Conservation (phyloP, 208 protist genomes). For the Porcisia hertigi region DNA sequence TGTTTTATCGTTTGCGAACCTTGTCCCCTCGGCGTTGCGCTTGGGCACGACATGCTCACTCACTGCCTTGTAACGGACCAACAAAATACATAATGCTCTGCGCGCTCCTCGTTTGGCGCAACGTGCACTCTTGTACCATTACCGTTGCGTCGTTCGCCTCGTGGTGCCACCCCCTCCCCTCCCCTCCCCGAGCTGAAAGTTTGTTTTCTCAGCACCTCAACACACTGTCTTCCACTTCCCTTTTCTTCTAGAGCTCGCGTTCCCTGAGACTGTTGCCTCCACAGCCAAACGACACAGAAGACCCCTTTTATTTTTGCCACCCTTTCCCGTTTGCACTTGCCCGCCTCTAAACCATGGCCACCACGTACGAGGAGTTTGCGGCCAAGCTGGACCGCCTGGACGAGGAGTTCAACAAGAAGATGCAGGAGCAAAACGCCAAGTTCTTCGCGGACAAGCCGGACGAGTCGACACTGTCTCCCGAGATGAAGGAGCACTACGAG, state of each 20-base stretch:
- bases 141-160: not conserved
- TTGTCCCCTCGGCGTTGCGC: not conserved
- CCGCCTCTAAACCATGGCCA: constrained; percentile 60
- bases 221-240: too few species aligned
- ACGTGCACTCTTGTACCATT: not conserved
- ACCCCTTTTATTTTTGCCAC: not conserved
- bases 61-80: constrained; percentile 3
- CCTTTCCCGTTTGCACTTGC: constrained; percentile 4
- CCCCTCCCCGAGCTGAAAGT: too few species aligned
- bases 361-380: constrained; percentile 87
- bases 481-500: constrained; percentile 93
- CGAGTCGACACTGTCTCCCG: constrained; percentile 85
- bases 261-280: too few species aligned
- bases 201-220: too few species aligned
- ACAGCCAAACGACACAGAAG: too few species aligned
- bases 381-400: constrained; percentile 91
- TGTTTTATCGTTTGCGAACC: too few species aligned
- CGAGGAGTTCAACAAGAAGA: constrained; percentile 90
- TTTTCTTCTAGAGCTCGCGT: too few species aligned
- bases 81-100: not conserved
- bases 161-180: not conserved
- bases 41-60: constrained; percentile 4
- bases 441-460: constrained; percentile 93
- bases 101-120: not conserved
- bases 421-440: constrained; percentile 93